Base-by-base conservation (phyloP, 305 asterid species). In the Fraxinus nigra region DNA sequence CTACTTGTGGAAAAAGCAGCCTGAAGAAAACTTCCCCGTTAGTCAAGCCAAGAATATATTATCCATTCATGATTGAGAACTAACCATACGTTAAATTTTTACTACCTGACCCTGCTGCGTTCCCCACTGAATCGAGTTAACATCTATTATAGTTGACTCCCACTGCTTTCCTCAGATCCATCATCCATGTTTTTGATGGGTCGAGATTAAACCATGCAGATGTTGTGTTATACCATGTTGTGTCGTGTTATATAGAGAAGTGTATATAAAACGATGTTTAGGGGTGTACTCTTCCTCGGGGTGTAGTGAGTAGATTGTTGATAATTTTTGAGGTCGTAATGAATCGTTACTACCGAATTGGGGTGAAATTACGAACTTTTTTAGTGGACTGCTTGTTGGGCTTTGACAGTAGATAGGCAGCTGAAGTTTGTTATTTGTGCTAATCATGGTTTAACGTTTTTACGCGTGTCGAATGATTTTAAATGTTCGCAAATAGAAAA, bases 1-100 rank as follows among this genome's bases (percentile, higher is more conserved):
- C 76, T 92, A 87, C 86, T 69, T 89, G 81, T 95, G 97, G 98
- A 78, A 77, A 82, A 93, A 80, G 89, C 95, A 89, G 82, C 90
- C 97, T 0, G 98, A 93, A 88, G 92, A 91, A 32, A 85, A 90
- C 40, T 93, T 90, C 84, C 90, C 91, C 1, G 90, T 92, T 24
- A 70, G 76, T 82, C 86, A 80, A 69, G 37, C 87, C 34, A 86
- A 84, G 79, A 83, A 54, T 75, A 79, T 70, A 72, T 82, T 80
- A 84, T 65, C 61, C 72, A 22, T 67, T 79, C 56, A 5, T 33
- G 28, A n/a, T 63, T 63, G 48, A 5, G 61, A 24, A 54, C 82
- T 78, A 75, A 80, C 86, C 63, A 20, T 61, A 9, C 70, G 26
- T 48, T 3, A 48, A 48, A 46, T 59, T 65, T 46, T 26, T 26